phyloP scores from a whole-genome alignment of 2,329 filamentous ascomycete genomes.

The Botrytis byssoidea region DNA sequence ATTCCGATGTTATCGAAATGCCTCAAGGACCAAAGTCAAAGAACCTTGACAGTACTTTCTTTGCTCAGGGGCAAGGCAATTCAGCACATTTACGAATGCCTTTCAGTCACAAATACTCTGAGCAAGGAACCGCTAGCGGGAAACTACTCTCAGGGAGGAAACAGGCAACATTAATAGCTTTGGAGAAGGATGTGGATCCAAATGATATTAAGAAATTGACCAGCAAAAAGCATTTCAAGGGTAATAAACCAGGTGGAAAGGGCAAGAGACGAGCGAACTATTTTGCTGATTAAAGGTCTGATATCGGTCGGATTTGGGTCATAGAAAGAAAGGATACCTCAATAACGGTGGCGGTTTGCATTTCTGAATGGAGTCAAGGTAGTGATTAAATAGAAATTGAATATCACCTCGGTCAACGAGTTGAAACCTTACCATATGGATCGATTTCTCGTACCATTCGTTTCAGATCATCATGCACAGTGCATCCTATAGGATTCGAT shows the following conservation, averaged over 20 bases:
- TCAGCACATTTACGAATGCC: slow-evolving; percentile 71
- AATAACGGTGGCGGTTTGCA: slow-evolving; percentile 13
- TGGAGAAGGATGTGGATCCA: slow-evolving; percentile 82
- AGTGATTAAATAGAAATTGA: slow-evolving; percentile 11
- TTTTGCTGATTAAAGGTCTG: slow-evolving; percentile 36
- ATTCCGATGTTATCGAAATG: slow-evolving; percentile 51
- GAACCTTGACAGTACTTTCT: slow-evolving; percentile 85
- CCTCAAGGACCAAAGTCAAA: slow-evolving; percentile 70
- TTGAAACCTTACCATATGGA: background rate
- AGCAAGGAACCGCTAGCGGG: slow-evolving; percentile 64
- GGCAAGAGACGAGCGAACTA: slow-evolving; percentile 41
- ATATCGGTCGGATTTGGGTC: slow-evolving; percentile 16
- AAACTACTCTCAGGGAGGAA: slow-evolving; percentile 83
- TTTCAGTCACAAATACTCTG: slow-evolving; percentile 85
- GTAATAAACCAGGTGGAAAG: slow-evolving; percentile 59
- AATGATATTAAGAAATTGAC: slow-evolving; percentile 65
- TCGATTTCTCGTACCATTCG: slow-evolving; percentile 1
- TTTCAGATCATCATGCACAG: background rate
- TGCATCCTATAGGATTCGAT: background rate
- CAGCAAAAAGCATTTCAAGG: slow-evolving; percentile 94
- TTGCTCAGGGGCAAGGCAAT: slow-evolving; percentile 61
- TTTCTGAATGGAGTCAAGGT: slow-evolving; percentile 14
- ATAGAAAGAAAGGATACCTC: slow-evolving; percentile 21
- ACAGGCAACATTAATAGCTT: slow-evolving; percentile 71
- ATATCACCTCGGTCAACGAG: background rate